Evolutionary conservation across 177 flowering plant genomes (phyloP).

Genomic region (Tripterygium wilfordii): DNA sequence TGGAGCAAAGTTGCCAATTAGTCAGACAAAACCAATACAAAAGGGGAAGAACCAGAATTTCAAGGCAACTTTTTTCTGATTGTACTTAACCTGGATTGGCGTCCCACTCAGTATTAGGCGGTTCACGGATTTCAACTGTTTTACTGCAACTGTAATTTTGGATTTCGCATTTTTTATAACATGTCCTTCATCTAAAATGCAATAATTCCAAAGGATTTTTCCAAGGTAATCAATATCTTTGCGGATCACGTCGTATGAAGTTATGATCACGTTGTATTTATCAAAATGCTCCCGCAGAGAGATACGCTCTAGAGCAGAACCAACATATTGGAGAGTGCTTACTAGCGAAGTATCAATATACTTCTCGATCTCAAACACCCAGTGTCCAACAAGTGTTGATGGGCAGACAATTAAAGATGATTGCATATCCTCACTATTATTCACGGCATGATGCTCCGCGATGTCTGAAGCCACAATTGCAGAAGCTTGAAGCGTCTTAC

Average conservation of each 20-base stretch:
- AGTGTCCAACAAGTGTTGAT: conserved; percentile 95
- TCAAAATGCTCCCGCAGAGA: conserved; percentile 55
- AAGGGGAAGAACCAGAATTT: neutral
- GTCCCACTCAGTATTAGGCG: conserved; percentile 96
- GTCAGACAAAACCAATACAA: too few species aligned
- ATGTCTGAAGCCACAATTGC: conserved; percentile 96
- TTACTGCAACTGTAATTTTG: conserved; percentile 85
- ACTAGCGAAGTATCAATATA: conserved; percentile 70
- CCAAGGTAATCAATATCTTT: conserved; percentile 83
- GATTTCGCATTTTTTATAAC: conserved; percentile 91
- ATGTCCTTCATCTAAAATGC: conserved; percentile 97
- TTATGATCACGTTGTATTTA: conserved; percentile 75
- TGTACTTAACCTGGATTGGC: conserved; percentile 78
- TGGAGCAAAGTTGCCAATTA: conserved; percentile 7
- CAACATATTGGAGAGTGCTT: conserved; percentile 83
- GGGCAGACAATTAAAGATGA: conserved; percentile 89
- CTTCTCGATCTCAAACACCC: conserved; percentile 98
- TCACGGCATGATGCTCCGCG: conserved; percentile 53
- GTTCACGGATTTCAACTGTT: conserved; percentile 85
- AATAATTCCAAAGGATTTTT: conserved; percentile 78
- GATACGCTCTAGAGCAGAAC: conserved; percentile 81
- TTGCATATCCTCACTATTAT: conserved; percentile 30
- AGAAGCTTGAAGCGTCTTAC: conserved; percentile 97
- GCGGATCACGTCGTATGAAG: conserved; percentile 95
- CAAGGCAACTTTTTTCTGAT: neutral